Base-by-base conservation (phyloP, 441 rosid genomes). In the Codiaeum variegatum region DNA sequence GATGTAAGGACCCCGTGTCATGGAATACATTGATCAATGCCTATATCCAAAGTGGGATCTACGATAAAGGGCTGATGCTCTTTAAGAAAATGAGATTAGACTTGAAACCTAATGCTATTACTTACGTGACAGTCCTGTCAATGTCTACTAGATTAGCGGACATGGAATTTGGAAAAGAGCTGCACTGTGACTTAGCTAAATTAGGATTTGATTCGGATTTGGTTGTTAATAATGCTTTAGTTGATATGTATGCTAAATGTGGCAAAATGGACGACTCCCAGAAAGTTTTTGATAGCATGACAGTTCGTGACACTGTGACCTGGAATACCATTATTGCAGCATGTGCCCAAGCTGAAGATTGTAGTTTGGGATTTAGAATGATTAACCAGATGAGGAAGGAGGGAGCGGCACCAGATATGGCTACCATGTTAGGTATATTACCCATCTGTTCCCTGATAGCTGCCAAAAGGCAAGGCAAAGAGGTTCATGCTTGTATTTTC, bases 271-370 rank as follows among this genome's bases (percentile, higher is more conserved):
- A 76, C 18, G 78, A 60, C 42, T 85, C 97, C 5, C 64, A 83
- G 72, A 80, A 84, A 72, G 70, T 89, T 49, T 92, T 92, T 81
- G 73, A 68, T 69, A 83, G 79, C 66, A 82, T 80, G 58, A 71
- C 69, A 15, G 75, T 66, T 70, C 83, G 49, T 74, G 91, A 79
- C 67, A 85, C 80, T 28, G 93, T 91, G 46, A 81, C 85, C 58
- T 94, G 96, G 95, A 92, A 91, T 77, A 86, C 94, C 4, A 47
- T 90, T 71, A 92, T 94, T 69, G 90, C 87, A 21, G 93, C 67
- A 81, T 86, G 40, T 78, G 81, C 79, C 70, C 82, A 82, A 55
- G 73, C 71, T 44, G 87, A 86, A 70, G 90, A 87, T 76, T 85
- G 80, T 54, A 75, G 71, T 67, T 54, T 81, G 11, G 91, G 84